Percentiles rank a stretch among this genome's conserved stretches.
Conservation (phyloP, 768 basidiomycete species). For the Russula virescens region DNA sequence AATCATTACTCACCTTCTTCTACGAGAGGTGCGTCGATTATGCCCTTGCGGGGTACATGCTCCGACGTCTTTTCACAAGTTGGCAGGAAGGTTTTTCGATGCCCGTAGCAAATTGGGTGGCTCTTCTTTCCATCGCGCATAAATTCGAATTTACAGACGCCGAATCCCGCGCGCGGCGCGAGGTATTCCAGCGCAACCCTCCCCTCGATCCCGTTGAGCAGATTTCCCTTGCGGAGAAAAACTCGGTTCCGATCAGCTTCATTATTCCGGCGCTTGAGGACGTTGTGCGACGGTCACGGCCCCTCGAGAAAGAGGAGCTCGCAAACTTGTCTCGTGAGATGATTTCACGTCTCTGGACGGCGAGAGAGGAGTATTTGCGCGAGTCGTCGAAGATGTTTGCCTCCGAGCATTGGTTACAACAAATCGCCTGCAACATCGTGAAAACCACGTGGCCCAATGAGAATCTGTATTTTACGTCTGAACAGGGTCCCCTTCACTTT, state of each 20-base stretch:
- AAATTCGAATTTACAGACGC: conserved; percentile 5
- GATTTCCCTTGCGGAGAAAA: not conserved
- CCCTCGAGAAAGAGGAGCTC: not conserved
- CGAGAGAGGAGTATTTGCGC: not conserved
- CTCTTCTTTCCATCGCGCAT: conserved; percentile 9
- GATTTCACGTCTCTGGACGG: not conserved
- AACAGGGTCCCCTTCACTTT: too few relatives aligned
- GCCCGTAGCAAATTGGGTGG: not conserved
- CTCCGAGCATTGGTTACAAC: not conserved
- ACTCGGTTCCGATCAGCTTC: not conserved
- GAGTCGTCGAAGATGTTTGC: not conserved
- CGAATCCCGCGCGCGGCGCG: conserved; percentile 3
- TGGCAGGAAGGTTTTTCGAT: conserved; percentile 3
- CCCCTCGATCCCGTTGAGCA: not conserved
- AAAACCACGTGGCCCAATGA: not conserved
- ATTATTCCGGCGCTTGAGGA: not conserved
- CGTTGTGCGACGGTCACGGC: not conserved
- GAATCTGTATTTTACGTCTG: not conserved
- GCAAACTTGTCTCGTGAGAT: not conserved
- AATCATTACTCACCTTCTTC: conserved; percentile 1
- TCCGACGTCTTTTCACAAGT: not conserved
- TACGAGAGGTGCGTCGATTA: not conserved
- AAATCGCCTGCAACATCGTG: not conserved
- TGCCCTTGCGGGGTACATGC: not conserved
- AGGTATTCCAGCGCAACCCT: conserved; percentile 4